These are phyloP conservation scores for Trichothecium sympodiale DNA, from an alignment of 2,329 filamentous ascomycete species.

Conservation along the genomic window DNA sequence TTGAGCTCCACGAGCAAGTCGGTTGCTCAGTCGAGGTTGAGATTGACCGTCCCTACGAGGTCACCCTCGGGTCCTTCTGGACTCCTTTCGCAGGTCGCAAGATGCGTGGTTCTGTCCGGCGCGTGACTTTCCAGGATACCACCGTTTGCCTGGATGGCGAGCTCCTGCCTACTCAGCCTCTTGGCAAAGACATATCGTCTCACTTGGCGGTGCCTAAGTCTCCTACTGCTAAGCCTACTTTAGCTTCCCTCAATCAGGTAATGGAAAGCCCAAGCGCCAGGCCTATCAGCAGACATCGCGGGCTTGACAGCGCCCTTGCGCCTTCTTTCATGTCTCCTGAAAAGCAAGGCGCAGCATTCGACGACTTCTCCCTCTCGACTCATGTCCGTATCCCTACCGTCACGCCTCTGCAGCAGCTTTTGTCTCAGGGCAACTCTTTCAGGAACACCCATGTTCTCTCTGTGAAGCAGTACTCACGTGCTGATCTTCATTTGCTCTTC, in stretches of 20 bases:
- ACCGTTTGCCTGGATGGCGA: constrained; percentile 67
- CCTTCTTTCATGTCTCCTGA: constrained; percentile 9
- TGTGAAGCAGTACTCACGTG: constrained; percentile 78
- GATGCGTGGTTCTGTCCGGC: constrained; percentile 59
- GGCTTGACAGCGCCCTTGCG: constrained; percentile 12
- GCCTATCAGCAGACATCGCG: constrained; percentile 19
- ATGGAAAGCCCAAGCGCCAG: constrained; percentile 22
- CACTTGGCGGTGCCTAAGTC: constrained; percentile 47
- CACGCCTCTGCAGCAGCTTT: constrained; percentile 57
- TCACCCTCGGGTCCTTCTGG: constrained; percentile 40
- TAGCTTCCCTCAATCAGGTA: constrained; percentile 22
- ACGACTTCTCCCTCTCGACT: constrained; percentile 34
- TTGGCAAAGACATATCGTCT: constrained; percentile 66
- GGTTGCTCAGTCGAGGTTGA: constrained; percentile 65
- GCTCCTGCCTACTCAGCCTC: constrained; percentile 37
- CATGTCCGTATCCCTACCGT: constrained; percentile 40
- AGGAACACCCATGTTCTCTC: constrained; percentile 85
- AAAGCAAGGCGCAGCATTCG: constrained; percentile 17
- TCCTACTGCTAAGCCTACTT: constrained; percentile 44
- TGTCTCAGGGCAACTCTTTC: constrained; percentile 69
- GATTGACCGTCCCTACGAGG: constrained; percentile 58
- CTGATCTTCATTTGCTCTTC: constrained; percentile 87
- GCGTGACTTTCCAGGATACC: constrained; percentile 64
- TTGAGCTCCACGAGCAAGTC: constrained; percentile 72
- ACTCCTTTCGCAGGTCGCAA: constrained; percentile 61